Conservation (phyloP, 305 asterid genomes). For the Fraxinus angustifolia region DNA sequence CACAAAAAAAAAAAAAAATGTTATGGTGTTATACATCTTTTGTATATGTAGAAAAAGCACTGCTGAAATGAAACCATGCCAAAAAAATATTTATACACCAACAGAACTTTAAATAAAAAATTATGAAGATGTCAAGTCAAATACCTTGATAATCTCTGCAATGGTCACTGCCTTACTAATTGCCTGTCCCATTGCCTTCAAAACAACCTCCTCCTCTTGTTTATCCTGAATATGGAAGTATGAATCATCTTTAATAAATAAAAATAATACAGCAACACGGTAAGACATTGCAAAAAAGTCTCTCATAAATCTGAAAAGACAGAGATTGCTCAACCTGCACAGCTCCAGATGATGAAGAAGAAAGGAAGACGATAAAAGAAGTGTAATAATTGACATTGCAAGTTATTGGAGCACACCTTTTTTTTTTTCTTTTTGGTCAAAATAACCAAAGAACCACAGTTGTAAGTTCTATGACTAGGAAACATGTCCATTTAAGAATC, state of each 20-base stretch:
- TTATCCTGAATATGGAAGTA: slow-evolving; percentile 39
- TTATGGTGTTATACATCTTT: background rate
- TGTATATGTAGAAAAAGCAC: background rate
- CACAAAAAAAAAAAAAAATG: background rate
- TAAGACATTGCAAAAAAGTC: background rate
- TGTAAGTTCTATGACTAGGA: background rate
- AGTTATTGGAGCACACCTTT: background rate
- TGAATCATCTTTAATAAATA: background rate
- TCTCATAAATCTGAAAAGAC: background rate
- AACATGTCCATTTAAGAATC: background rate
- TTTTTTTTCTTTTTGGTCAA: too few species aligned
- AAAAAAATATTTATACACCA: background rate
- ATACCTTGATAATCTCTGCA: slow-evolving; percentile 59
- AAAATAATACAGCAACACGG: background rate
- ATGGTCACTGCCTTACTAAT: slow-evolving; percentile 57
- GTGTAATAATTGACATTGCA: background rate
- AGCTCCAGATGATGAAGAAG: background rate
- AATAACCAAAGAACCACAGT: background rate
- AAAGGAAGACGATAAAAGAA: too few species aligned
- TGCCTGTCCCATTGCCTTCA: slow-evolving; percentile 66
- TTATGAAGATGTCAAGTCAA: background rate
- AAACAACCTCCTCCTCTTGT: slow-evolving; percentile 36
- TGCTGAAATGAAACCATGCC: background rate
- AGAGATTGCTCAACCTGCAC: background rate
- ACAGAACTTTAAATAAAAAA: background rate